A percentile compares a stretch with the other conserved stretches of the same genome.
phyloP scores from a whole-genome alignment of 1,284 basidiomycete species.

The Taiwanofungus camphoratus region DNA sequence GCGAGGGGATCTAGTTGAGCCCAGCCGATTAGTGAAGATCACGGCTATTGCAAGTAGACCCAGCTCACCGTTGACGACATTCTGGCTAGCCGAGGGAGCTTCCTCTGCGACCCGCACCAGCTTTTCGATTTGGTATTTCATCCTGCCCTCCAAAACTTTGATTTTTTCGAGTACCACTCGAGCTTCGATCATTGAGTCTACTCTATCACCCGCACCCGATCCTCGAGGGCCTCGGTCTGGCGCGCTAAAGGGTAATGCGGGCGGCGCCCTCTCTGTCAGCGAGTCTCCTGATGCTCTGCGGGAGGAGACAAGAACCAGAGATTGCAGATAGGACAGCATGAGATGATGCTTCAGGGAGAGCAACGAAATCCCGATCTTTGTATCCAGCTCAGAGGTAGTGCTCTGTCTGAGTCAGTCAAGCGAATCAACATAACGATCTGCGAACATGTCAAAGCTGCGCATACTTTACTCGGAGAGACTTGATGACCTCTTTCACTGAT shows the following conservation, averaged over 20 bases:
- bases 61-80: conserved; percentile 59
- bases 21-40: conserved; percentile 3
- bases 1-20: conserved; percentile 71
- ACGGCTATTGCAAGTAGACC: conserved; percentile 1
- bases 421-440: background rate
- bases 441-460: conserved; percentile 14
- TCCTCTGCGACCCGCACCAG: conserved; percentile 70
- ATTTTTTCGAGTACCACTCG: conserved; percentile 77
- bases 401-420: conserved; percentile 24
- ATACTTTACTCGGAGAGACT: conserved; percentile 49
- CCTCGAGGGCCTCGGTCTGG: conserved; percentile 51
- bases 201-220: conserved; percentile 52
- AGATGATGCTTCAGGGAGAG: conserved; percentile 86
- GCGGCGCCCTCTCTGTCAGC: conserved; percentile 44
- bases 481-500: conserved; percentile 53
- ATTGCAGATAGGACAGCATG: conserved; percentile 85
- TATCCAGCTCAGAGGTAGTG: conserved; percentile 47
- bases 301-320: conserved; percentile 73
- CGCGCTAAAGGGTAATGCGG: conserved; percentile 47
- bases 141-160: conserved; percentile 75
- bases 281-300: conserved; percentile 63
- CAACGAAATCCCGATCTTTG: conserved; percentile 82
- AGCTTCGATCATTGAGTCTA: conserved; percentile 70
- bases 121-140: conserved; percentile 96
- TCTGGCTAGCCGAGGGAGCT: conserved; percentile 44